Evolutionary conservation across 129 eudicot species (phyloP).

Genomic region (sunflower (Helianthus annuus)): HanXRQr2.0-SUNRISE NC_035441.2:31611199-31611698

Average conservation of each 20-base stretch:
- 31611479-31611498: slow-evolving; percentile 20
- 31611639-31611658: slow-evolving; percentile 85
- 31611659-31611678: slow-evolving; percentile 91
- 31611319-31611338: too few relatives aligned
- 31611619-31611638: slow-evolving; percentile 66
- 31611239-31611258: background rate
- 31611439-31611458: too few relatives aligned
- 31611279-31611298: too few relatives aligned
- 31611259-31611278: too few relatives aligned
- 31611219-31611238: too few relatives aligned
- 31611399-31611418: background rate
- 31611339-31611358: background rate
- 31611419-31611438: background rate
- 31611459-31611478: background rate
- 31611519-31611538: slow-evolving; percentile 11
- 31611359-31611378: too few relatives aligned
- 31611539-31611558: slow-evolving; percentile 2
- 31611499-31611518: background rate
- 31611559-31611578: background rate
- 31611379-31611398: too few relatives aligned
- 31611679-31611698: slow-evolving; percentile 87
- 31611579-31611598: background rate
- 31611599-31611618: slow-evolving; percentile 49
- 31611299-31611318: too few relatives aligned
- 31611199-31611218: too few relatives aligned